Evolutionary conservation across 371 early-diverging fungal species (phyloP).

Genomic region (Mucor circinelloides): DNA sequence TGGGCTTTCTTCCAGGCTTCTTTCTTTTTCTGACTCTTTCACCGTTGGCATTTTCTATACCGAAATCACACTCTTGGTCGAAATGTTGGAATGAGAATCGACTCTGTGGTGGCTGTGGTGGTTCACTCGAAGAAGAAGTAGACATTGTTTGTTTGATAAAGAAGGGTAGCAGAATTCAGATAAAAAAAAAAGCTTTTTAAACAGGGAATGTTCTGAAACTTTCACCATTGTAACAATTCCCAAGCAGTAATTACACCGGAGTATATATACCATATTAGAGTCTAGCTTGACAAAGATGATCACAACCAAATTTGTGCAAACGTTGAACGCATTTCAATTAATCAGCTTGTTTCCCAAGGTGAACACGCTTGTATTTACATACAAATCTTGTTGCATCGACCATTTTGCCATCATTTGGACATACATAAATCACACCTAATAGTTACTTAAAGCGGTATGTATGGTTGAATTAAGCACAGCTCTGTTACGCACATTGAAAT

Average conservation of each 20-base stretch:
- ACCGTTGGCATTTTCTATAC: slow-evolving; percentile 22
- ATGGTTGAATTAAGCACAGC: neutral
- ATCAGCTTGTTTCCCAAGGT: slow-evolving; percentile 1
- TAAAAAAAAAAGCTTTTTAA: neutral
- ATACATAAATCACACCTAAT: neutral
- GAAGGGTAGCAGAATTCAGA: too few species aligned
- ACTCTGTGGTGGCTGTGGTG: neutral
- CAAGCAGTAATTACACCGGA: neutral
- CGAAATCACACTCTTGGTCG: slow-evolving; percentile 28
- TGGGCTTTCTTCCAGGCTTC: slow-evolving; percentile 30
- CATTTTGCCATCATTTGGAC: neutral
- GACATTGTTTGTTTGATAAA: neutral
- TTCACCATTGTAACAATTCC: neutral
- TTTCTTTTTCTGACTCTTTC: slow-evolving; percentile 28
- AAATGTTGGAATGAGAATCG: slow-evolving; percentile 27
- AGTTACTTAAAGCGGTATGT: neutral
- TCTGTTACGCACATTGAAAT: neutral
- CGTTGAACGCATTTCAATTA: neutral
- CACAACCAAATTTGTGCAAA: neutral
- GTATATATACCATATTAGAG: neutral
- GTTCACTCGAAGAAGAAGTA: neutral
- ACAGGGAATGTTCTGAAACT: neutral
- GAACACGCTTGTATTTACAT: neutral
- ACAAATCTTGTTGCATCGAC: neutral
- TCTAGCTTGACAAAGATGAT: neutral